Evolutionary conservation across 768 basidiomycete genomes (phyloP).

Genomic region (Mrakia gelida): DNA sequence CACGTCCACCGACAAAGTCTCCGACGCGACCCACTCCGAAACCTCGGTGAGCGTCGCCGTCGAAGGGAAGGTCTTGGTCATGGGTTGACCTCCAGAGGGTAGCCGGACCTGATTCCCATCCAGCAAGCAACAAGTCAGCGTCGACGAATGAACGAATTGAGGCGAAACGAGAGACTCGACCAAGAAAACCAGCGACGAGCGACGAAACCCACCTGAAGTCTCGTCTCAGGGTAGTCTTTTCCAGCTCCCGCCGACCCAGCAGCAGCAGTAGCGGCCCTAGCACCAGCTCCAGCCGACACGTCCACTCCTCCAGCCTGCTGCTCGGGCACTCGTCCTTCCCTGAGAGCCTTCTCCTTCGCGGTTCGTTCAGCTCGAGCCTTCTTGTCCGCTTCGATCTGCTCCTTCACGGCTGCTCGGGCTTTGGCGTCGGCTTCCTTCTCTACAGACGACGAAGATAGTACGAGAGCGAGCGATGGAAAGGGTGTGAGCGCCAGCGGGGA

Average conservation of each 20-base stretch:
- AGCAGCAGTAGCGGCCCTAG: conserved; percentile 40
- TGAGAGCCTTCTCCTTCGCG: conserved; percentile 83
- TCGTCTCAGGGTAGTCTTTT: conserved; percentile 73
- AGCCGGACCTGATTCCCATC: conserved; percentile 60
- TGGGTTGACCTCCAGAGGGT: conserved; percentile 71
- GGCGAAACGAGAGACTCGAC: conserved; percentile 59
- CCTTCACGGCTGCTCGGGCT: conserved; percentile 79
- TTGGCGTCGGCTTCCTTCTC: conserved; percentile 87
- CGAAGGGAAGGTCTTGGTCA: conserved; percentile 52
- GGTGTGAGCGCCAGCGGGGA: neutral
- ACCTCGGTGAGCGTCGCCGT: conserved; percentile 60
- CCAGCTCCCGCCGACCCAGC: conserved; percentile 43
- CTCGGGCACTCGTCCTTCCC: conserved; percentile 58
- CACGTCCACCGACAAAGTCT: conserved; percentile 63
- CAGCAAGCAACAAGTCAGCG: neutral
- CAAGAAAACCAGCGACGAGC: no score
- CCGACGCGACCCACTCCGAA: conserved; percentile 78
- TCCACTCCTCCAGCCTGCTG: conserved; percentile 31
- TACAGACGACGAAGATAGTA: conserved; percentile 41
- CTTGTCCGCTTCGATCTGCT: conserved; percentile 93
- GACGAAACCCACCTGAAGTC: conserved; percentile 59
- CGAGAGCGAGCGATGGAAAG: neutral
- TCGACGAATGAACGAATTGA: conserved; percentile 27
- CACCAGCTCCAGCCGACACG: conserved; percentile 20
- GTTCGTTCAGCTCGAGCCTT: conserved; percentile 78